Evolutionary conservation across 192 early-diverging fungal species (phyloP).

Genomic region (Coemansia sp.): DNA sequence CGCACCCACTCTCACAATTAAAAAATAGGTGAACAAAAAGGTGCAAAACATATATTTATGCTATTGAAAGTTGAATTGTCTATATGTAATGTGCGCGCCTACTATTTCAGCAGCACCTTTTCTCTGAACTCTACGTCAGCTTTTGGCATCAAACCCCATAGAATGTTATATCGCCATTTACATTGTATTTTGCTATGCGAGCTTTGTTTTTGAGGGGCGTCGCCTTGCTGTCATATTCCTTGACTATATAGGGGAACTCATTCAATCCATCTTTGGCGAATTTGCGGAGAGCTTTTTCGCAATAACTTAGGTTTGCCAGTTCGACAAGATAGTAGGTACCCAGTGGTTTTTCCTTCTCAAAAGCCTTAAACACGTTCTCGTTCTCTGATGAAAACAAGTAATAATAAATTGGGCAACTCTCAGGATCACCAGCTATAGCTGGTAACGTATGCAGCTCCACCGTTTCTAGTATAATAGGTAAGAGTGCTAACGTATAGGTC

Average conservation of each 20-base stretch:
- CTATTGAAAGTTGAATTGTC: background rate
- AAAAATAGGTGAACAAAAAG: background rate
- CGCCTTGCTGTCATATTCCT: constrained; percentile 3
- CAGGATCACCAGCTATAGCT: background rate
- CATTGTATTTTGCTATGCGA: background rate
- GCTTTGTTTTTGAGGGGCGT: constrained; percentile 13
- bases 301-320: background rate
- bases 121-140: background rate
- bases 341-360: background rate
- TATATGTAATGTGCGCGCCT: background rate
- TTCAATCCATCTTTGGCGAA: background rate
- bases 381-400: background rate
- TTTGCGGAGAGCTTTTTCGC: background rate
- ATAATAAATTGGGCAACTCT: background rate
- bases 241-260: background rate
- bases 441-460: background rate
- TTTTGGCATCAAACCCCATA: background rate
- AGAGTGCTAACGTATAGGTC: background rate
- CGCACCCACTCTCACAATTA: background rate
- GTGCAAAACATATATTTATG: background rate
- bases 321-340: background rate
- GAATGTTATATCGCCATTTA: background rate
- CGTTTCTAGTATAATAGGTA: background rate
- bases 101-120: background rate
- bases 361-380: background rate